Evolutionary conservation across 306 rosid genomes (phyloP), one percentile per base, ranked within the genome.

Genomic region (Ormosia semicastrata): DNA sequence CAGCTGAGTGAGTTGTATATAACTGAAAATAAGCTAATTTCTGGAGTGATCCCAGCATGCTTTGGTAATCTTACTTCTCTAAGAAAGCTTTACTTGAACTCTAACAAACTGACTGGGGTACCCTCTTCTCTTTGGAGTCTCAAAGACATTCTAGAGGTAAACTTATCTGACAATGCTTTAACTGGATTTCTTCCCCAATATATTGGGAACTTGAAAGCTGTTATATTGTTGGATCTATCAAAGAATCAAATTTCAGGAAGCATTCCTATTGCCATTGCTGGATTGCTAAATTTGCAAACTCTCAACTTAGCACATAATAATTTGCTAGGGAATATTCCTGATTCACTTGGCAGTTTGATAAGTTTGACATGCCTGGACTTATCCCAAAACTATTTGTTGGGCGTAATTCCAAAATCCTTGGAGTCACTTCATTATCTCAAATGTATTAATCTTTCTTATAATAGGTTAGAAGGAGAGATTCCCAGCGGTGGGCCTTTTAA

Each of bases 1-100:
- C 65, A 37, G 30, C n/a, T 87, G 80, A 30, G 29, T 46, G 33
- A 1, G 13, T 36, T 87, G 24, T 0, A 30, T 33, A 40, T 87
- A 52, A 0, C 15, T 9, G 57, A 46, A 12, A 85, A 82, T 44
- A 58, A 58, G 17, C 58, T 88, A 3, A 36, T 73, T 15, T 80
- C 37, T 33, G 85, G 89, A 36, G 29, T 4, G 5, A 36, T 82
- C 0, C 91, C 91, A 10, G 0, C 87, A 13, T 85, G 91, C 52
- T 79, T 88, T 32, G 87, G 79, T 32, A 80, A 66, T 67, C 67
- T 88, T 18, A 10, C 63, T 11, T 57, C 47, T 53, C 63, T 88
- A 37, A 82, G 88, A 62, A 7, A 24, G 7, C 7, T 85, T 18
- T 6, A 53, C 39, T 10, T 85, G 10, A 44, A 17, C 13, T 75